phyloP scores from a whole-genome alignment of 2,329 filamentous ascomycete genomes.

The Teratosphaeria pseudoeucalypti region DNA sequence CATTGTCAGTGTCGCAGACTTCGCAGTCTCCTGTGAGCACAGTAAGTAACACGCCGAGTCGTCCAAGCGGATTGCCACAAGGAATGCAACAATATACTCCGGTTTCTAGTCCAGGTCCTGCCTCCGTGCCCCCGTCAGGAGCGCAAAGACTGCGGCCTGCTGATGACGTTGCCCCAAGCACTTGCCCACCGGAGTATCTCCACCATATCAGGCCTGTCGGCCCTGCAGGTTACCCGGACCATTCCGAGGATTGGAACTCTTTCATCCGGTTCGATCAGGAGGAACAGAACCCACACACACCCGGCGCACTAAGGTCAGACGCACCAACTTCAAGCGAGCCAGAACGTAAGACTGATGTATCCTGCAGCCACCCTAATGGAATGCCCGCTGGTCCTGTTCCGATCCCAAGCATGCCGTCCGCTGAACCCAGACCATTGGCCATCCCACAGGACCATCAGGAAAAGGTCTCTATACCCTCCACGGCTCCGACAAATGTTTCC shows the following conservation, averaged over 20 bases:
- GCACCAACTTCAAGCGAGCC: neutral
- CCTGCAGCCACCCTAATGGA: constrained; percentile 8
- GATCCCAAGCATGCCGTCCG: neutral
- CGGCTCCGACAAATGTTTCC: constrained; percentile 5
- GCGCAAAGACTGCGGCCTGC: neutral
- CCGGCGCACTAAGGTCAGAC: constrained; percentile 18
- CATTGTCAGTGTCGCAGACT: constrained; percentile 3
- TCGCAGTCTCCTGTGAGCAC: constrained; percentile 3
- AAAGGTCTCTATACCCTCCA: constrained; percentile 1
- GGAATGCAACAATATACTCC: neutral
- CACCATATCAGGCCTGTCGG: constrained; percentile 1
- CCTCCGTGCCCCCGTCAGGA: neutral
- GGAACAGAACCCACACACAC: constrained; percentile 3
- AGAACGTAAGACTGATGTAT: constrained; percentile 9
- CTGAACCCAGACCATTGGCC: constrained; percentile 4
- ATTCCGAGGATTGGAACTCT: constrained; percentile 12
- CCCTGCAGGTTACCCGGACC: constrained; percentile 4
- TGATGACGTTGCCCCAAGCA: neutral
- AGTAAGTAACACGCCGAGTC: constrained; percentile 9
- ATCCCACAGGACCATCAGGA: constrained; percentile 5
- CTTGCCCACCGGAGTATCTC: neutral
- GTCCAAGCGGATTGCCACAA: neutral
- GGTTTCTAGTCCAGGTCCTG: neutral
- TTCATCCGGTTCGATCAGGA: constrained; percentile 23
- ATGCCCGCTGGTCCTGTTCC: neutral